Percentiles rank a stretch among this genome's conserved stretches.
These are phyloP conservation scores for Alternaria novae-zelandiae DNA, from an alignment of 2,329 filamentous ascomycete genomes.

Conservation along the genomic window DNA sequence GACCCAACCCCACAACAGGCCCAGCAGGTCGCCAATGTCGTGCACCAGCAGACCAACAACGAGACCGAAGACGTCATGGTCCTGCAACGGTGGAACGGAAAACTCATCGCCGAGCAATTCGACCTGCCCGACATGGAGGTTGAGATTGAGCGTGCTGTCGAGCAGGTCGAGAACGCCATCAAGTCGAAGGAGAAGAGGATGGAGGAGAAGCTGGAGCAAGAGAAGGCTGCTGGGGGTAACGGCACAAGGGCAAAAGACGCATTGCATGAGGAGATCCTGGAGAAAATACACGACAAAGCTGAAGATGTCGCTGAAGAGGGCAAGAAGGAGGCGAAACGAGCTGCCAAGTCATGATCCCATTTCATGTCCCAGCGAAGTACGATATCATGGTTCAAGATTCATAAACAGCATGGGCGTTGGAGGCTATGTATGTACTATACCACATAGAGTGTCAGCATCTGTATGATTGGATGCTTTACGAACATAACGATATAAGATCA, in stretches of 20 bases:
- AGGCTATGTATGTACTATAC: slow-evolving; percentile 7
- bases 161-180: slow-evolving; percentile 57
- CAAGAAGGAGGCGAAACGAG: slow-evolving; percentile 12
- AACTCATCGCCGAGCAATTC: slow-evolving; percentile 58
- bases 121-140: slow-evolving; percentile 59
- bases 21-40: slow-evolving; percentile 45
- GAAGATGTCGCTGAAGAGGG: slow-evolving; percentile 28
- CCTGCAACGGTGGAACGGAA: slow-evolving; percentile 58
- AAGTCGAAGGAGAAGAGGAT: slow-evolving; percentile 47
- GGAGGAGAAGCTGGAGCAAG: slow-evolving; percentile 47
- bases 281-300: slow-evolving; percentile 33
- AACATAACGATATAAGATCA: not conserved
- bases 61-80: slow-evolving; percentile 57
- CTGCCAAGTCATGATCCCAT: slow-evolving; percentile 7
- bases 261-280: slow-evolving; percentile 35
- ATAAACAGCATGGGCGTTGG: slow-evolving; percentile 8
- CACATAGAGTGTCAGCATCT: slow-evolving; percentile 5
- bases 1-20: slow-evolving; percentile 47
- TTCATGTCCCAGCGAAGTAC: not conserved
- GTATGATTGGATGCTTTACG: slow-evolving; percentile 7
- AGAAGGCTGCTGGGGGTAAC: slow-evolving; percentile 34
- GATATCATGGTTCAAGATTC: slow-evolving; percentile 9
- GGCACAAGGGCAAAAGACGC: slow-evolving; percentile 37
- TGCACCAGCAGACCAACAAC: slow-evolving; percentile 50
- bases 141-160: slow-evolving; percentile 61